Evolutionary conservation across 75 land plant genomes (phyloP).

Genomic region (Cryptomeria japonica): DNA sequence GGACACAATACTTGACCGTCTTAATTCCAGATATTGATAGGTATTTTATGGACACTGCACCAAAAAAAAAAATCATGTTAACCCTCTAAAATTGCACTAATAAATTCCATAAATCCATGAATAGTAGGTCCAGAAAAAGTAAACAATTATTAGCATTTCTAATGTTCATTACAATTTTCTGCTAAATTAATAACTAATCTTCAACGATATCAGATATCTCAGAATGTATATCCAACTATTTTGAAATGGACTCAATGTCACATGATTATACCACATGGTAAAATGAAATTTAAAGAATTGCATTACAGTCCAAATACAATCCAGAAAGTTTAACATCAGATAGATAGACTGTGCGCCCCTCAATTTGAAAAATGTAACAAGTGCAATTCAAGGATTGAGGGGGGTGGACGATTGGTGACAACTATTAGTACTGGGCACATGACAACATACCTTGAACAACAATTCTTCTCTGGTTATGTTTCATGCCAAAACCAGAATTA

Average conservation of each 20-base stretch:
- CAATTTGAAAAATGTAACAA: background rate
- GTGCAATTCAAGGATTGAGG: background rate
- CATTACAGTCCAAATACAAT: background rate
- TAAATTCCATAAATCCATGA: background rate
- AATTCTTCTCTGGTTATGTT: background rate
- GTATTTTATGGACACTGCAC: background rate
- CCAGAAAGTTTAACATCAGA: background rate
- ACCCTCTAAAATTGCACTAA: background rate
- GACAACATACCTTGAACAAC: background rate
- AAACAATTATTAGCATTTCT: background rate
- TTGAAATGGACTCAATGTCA: background rate
- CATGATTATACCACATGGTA: background rate
- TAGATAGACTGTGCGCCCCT: background rate
- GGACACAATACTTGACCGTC: background rate
- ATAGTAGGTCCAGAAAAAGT: background rate
- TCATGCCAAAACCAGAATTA: constrained; percentile 8
- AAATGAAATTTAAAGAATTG: background rate
- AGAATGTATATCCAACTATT: background rate
- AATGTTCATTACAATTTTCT: background rate
- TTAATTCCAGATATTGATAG: background rate
- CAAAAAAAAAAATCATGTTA: background rate
- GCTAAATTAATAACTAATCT: background rate
- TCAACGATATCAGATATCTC: background rate
- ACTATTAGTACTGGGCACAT: background rate
- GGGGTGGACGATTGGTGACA: background rate